These are phyloP conservation scores for Nicotiana attenuata DNA, from an alignment of 257 asterid species.

Conservation along the genomic window DNA sequence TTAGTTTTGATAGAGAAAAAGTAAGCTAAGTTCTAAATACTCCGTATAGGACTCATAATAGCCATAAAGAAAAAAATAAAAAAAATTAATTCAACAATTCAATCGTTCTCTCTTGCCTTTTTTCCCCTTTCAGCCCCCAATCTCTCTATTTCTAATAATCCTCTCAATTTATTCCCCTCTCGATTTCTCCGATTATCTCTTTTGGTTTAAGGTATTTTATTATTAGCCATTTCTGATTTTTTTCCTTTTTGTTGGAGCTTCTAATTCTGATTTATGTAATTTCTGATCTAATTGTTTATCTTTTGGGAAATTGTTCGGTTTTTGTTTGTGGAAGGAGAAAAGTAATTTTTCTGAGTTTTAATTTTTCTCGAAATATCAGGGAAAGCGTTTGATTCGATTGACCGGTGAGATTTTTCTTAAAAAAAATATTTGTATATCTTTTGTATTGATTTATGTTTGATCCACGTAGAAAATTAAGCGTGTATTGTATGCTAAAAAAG, in stretches of 20 bases:
- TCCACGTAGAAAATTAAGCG: background rate
- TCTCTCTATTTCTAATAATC: background rate
- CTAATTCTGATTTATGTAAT: background rate
- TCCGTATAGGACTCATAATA: background rate
- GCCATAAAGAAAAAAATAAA: background rate
- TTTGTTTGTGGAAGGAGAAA: background rate
- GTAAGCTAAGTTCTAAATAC: background rate
- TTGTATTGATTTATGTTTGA: background rate
- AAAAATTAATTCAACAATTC: background rate
- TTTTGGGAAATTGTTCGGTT: background rate
- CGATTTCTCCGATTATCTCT: background rate
- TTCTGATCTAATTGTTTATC: background rate
- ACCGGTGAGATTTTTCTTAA: background rate
- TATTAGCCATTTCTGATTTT: background rate
- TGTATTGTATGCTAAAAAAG: background rate
- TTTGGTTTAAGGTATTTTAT: background rate
- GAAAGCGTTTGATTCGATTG: background rate
- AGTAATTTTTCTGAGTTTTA: background rate
- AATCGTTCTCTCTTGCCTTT: background rate
- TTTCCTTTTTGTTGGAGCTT: background rate
- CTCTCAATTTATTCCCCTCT: background rate
- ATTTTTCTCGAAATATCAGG: background rate
- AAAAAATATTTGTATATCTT: background rate
- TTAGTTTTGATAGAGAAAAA: no score
- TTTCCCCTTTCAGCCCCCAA: background rate